phyloP scores from a whole-genome alignment of 208 protist genomes.

The Trypanosoma rangeli region DNA sequence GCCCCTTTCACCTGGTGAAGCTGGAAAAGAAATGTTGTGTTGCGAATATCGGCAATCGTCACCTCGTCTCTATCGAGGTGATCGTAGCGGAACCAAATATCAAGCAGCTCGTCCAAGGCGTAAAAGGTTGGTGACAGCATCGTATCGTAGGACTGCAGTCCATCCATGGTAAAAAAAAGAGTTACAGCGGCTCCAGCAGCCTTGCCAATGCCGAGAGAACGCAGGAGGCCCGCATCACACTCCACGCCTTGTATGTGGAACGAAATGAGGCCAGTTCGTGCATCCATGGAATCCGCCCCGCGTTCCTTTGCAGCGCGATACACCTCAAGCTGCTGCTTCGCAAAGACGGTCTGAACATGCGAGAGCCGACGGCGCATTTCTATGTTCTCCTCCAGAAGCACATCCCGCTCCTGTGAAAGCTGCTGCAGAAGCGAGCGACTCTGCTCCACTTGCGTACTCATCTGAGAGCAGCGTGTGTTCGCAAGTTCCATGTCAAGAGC shows the following conservation, averaged over 20 bases:
- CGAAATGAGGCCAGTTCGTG: slow-evolving; percentile 39
- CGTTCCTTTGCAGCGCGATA: slow-evolving; percentile 44
- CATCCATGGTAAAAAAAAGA: slow-evolving; percentile 77
- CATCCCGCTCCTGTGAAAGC: slow-evolving; percentile 67
- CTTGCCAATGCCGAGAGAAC: slow-evolving; percentile 37
- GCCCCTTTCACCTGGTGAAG: slow-evolving; percentile 47
- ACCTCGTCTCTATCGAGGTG: slow-evolving; percentile 54
- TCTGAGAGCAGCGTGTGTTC: slow-evolving; percentile 64
- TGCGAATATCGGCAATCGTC: slow-evolving; percentile 52
- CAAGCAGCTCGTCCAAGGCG: slow-evolving; percentile 52
- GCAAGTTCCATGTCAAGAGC: slow-evolving; percentile 86
- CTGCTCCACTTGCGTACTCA: slow-evolving; percentile 63
- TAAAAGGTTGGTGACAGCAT: slow-evolving; percentile 77
- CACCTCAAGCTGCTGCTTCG: slow-evolving; percentile 82
- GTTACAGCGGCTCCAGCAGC: slow-evolving; percentile 34
- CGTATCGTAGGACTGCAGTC: slow-evolving; percentile 66
- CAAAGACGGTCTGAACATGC: slow-evolving; percentile 85
- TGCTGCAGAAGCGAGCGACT: slow-evolving; percentile 30
- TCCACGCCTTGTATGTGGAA: slow-evolving; percentile 61
- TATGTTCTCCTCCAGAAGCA: slow-evolving; percentile 79
- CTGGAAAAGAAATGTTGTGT: slow-evolving; percentile 70
- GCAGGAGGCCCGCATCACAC: slow-evolving; percentile 29
- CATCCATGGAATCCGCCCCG: neutral
- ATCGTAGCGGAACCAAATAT: slow-evolving; percentile 73
- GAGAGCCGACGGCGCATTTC: slow-evolving; percentile 68